Evolutionary conservation across 495 filamentous ascomycete genomes (phyloP).

Genomic region (Aspergillus taichungensis): DNA sequence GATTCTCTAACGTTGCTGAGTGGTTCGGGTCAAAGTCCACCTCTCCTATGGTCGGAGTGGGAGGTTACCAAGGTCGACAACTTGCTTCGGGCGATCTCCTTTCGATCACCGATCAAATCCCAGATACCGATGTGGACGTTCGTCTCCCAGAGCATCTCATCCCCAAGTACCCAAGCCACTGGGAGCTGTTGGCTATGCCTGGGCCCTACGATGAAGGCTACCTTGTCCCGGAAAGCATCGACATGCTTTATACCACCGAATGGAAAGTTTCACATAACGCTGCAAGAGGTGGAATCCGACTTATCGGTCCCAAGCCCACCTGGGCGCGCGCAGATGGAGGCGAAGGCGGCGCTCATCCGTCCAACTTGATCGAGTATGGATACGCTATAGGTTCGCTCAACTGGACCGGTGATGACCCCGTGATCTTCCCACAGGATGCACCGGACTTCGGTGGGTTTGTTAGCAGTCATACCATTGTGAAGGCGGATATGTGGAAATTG

Average conservation of each 20-base stretch:
- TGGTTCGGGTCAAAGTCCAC: conserved; percentile 54
- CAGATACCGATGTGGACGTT: conserved; percentile 15
- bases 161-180: conserved; percentile 34
- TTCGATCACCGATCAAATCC: conserved; percentile 22
- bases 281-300: conserved; percentile 46
- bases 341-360: conserved; percentile 52
- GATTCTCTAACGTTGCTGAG: conserved; percentile 44
- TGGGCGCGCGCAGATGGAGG: conserved; percentile 51
- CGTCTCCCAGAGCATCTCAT: conserved; percentile 30
- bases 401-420: conserved; percentile 50
- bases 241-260: conserved; percentile 46
- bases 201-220: conserved; percentile 52
- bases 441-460: conserved; percentile 55
- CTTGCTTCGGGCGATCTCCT: conserved; percentile 46
- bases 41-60: conserved; percentile 44
- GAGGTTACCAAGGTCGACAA: conserved; percentile 50
- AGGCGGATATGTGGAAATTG: conserved; percentile 49
- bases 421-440: conserved; percentile 49
- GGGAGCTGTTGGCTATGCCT: conserved; percentile 45
- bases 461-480: conserved; percentile 43
- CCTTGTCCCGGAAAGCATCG: conserved; percentile 39
- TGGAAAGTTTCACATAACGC: conserved; percentile 55
- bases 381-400: conserved; percentile 47
- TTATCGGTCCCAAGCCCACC: conserved; percentile 45
- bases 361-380: conserved; percentile 51